Base-by-base conservation (phyloP, 331 rosid species). In the Phaseolus coccineus region DNA sequence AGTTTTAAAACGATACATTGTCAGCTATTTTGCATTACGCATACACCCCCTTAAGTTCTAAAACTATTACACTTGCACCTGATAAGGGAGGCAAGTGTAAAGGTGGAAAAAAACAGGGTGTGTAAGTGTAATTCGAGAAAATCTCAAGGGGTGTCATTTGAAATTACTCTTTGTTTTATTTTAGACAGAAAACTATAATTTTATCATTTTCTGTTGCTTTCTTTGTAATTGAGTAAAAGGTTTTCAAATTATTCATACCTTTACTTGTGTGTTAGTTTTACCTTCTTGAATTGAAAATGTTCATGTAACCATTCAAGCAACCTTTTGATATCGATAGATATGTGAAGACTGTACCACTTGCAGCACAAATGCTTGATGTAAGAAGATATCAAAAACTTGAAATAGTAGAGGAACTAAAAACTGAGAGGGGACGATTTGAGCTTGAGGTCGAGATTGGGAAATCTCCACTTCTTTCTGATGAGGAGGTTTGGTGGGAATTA, bases 281-380 rank as follows among this genome's bases (percentile, higher is more conserved):
- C 19, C 58, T 70, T 65, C 33, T 37, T 79, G 76, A 52, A 59
- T 80, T 35, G 10, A 44, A n/a, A 76, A 28, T 39, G 52, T 65
- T 56, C 40, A 64, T 16, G 15, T 59, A 40, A 68, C 50, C 70
- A 62, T 78, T 44, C 16, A 9, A 56, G 31, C 50, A 47, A 82
- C 57, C 1, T 30, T 51, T 37, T 71, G 53, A 58, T 77, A 27
- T 80, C 77, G 73, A 67, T 89, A 95, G 99, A 86, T 95, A 95
- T 87, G 98, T 95, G 81, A 86, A 92, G 90, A 91, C 87, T 1
- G 98, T 95, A 63, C 98, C 98, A 66, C 94, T 95, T 77, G 99
- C 99, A 27, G 99, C 97, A 16, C 87, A 95, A 79, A 50, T 95
- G 78, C 97, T 95, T 52, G 99, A 95, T 30, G 96, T 95, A 80